Evolutionary conservation across 148 eudicot genomes (phyloP).

Genomic region (Rhododendron kiyosumense): DNA sequence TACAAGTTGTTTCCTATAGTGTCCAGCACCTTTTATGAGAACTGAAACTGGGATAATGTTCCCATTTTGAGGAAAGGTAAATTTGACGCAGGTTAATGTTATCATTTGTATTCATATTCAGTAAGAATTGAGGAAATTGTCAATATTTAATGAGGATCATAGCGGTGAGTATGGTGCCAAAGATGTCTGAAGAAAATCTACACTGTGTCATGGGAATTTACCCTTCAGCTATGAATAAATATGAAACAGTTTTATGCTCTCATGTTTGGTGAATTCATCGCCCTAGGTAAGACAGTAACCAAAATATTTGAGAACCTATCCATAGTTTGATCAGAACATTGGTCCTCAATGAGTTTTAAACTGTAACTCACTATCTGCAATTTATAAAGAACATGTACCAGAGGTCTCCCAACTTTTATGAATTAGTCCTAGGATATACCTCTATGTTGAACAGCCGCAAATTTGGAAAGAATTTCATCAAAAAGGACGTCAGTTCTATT

Average conservation of each 20-base stretch:
- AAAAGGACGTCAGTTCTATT: slow-evolving; percentile 82
- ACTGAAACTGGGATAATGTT: neutral
- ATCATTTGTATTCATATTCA: neutral
- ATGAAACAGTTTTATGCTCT: slow-evolving; percentile 1
- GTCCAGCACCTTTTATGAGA: neutral
- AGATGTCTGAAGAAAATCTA: neutral
- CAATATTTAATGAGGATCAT: neutral
- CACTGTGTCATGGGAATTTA: neutral
- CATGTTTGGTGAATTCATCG: neutral
- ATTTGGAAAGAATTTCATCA: slow-evolving; percentile 71
- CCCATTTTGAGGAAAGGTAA: neutral
- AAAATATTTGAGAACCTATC: neutral
- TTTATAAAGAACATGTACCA: neutral
- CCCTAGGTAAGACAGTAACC: neutral
- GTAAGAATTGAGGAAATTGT: neutral
- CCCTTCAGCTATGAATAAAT: neutral
- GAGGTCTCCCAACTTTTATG: neutral
- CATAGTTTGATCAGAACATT: neutral
- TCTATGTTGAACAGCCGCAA: slow-evolving; percentile 62
- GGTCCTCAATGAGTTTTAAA: neutral
- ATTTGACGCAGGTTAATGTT: neutral
- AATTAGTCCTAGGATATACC: slow-evolving; percentile 35
- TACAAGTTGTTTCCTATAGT: neutral
- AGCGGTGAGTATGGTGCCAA: neutral
- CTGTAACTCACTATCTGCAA: neutral